Evolutionary conservation across 2,329 filamentous ascomycete genomes (phyloP).

Genomic region (Rasamsonia emersonii): DNA sequence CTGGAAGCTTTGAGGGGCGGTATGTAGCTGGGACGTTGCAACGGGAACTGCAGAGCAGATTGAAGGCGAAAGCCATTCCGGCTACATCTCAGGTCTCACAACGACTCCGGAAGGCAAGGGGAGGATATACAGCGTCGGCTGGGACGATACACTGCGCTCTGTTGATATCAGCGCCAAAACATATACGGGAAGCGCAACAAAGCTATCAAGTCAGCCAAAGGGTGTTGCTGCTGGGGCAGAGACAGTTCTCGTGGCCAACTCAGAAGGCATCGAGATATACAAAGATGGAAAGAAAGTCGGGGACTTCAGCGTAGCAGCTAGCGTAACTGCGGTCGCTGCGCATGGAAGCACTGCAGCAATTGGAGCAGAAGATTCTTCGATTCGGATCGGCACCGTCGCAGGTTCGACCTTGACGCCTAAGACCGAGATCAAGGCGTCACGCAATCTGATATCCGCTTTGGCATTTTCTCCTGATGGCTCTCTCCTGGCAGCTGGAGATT

Average conservation of each 20-base stretch:
- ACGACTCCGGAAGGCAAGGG: conserved; percentile 42
- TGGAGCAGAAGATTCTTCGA: conserved; percentile 63
- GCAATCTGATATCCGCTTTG: conserved; percentile 66
- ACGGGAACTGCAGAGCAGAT: conserved; percentile 61
- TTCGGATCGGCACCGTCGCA: conserved; percentile 63
- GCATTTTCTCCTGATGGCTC: conserved; percentile 72
- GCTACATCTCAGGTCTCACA: conserved; percentile 73
- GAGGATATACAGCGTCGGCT: conserved; percentile 76
- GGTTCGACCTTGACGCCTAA: conserved; percentile 46
- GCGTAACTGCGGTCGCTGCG: conserved; percentile 64
- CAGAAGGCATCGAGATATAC: conserved; percentile 51
- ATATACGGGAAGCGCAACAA: conserved; percentile 60
- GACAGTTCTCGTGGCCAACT: conserved; percentile 51
- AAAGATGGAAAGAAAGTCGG: conserved; percentile 52
- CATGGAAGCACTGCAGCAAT: conserved; percentile 62
- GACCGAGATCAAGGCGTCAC: conserved; percentile 57
- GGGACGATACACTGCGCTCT: conserved; percentile 84
- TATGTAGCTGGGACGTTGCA: conserved; percentile 73
- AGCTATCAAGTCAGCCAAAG: conserved; percentile 73
- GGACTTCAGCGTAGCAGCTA: conserved; percentile 52
- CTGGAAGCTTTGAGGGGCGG: conserved; percentile 88
- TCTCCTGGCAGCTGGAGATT: conserved; percentile 72
- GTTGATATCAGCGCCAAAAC: conserved; percentile 66
- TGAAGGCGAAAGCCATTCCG: conserved; percentile 74
- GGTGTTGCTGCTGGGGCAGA: conserved; percentile 51